A percentile compares a stretch with the other conserved stretches of the same genome.
These are phyloP conservation scores for Mucor indicus DNA, from an alignment of 371 early-diverging fungal species.

Conservation along the genomic window DNA sequence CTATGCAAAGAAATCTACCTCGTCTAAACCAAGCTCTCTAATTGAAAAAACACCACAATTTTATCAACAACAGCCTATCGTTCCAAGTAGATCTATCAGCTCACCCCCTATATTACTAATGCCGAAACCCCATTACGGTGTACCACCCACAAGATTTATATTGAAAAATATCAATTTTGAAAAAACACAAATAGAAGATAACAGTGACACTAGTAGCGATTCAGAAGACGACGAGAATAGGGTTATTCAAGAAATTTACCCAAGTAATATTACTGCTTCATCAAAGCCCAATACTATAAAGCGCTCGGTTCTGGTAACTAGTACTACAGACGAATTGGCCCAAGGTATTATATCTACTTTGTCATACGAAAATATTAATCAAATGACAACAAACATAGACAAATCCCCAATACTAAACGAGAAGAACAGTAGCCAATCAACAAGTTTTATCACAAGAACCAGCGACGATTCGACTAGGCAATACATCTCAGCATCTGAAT, in stretches of 20 bases:
- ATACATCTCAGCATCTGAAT: slow-evolving; percentile 5
- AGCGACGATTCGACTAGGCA: slow-evolving; percentile 9
- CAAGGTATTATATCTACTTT: background rate
- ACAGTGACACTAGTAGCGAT: background rate
- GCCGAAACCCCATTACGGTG: slow-evolving; percentile 17
- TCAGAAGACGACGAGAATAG: background rate
- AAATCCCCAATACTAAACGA: background rate
- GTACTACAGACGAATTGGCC: background rate
- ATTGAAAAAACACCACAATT: background rate
- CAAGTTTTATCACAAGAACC: slow-evolving; percentile 1
- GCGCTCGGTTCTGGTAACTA: too few relatives aligned
- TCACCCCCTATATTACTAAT: slow-evolving; percentile 13
- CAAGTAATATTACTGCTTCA: background rate
- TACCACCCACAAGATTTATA: slow-evolving; percentile 13
- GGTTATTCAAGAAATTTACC: background rate
- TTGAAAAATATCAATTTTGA: slow-evolving; percentile 8
- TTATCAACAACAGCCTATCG: background rate
- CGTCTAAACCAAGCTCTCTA: slow-evolving; percentile 2
- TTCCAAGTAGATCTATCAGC: slow-evolving; percentile 9
- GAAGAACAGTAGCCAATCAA: background rate
- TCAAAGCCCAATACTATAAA: background rate
- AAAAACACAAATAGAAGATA: slow-evolving; percentile 16
- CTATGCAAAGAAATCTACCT: background rate
- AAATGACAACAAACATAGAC: background rate
- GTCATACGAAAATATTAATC: background rate